Evolutionary conservation across 2,329 filamentous ascomycete genomes (phyloP).

Genomic region (Phyllosticta citrichinensis): DNA sequence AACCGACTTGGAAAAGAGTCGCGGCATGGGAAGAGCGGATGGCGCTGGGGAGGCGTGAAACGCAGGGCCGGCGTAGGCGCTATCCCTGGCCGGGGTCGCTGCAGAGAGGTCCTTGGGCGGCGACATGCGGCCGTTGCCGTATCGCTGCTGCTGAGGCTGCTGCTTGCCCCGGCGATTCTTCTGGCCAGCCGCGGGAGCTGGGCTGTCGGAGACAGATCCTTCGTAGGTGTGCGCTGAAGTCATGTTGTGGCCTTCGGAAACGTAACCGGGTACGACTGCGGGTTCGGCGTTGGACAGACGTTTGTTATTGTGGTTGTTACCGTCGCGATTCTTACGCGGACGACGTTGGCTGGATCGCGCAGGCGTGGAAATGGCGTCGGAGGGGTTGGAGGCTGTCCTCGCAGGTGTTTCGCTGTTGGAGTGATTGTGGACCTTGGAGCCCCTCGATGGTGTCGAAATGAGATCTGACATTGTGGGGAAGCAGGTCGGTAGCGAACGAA

Average conservation of each 20-base stretch:
- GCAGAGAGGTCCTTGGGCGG: conserved; percentile 1
- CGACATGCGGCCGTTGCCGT: background rate
- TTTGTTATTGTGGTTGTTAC: conserved; percentile 17
- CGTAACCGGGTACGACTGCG: conserved; percentile 12
- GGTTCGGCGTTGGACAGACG: conserved; percentile 5
- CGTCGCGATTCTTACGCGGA: conserved; percentile 23
- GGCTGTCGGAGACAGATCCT: conserved; percentile 31
- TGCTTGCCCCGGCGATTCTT: conserved; percentile 1
- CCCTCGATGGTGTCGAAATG: conserved; percentile 20
- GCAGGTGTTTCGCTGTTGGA: conserved; percentile 17
- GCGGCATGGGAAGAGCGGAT: conserved; percentile 81
- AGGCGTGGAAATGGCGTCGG: conserved; percentile 13
- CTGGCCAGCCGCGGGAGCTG: background rate
- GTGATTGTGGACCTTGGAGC: conserved; percentile 22
- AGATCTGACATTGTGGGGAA: conserved; percentile 1
- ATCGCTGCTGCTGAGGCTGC: background rate
- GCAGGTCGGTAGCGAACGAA: background rate
- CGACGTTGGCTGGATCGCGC: conserved; percentile 22
- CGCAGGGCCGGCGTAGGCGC: conserved; percentile 79
- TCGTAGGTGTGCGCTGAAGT: conserved; percentile 25
- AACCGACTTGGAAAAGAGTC: conserved; percentile 69
- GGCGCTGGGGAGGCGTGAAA: conserved; percentile 93
- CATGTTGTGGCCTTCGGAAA: conserved; percentile 13
- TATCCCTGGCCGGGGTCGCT: conserved; percentile 33
- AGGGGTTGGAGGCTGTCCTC: conserved; percentile 17